Evolutionary conservation across 2,329 filamentous ascomycete species (phyloP), one percentile per base, ranked within the genome.

Genomic region (Aureobasidium sp.): DNA sequence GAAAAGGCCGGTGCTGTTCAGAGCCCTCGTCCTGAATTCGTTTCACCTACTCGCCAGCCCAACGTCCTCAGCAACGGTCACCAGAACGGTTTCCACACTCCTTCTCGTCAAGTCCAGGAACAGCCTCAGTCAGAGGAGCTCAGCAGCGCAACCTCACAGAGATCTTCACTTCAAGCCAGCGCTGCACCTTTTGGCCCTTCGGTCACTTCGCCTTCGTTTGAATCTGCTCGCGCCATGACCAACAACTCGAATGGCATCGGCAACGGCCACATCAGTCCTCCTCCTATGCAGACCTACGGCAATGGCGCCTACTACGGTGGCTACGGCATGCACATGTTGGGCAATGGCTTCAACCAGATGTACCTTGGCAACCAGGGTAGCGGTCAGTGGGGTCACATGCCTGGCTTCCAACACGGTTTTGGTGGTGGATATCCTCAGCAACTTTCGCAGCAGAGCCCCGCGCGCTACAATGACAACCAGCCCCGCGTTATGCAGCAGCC

Each of bases 121-220:
- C 70, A 71, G 29, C 72, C 70, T 61, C 77, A 80, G 42, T 73
- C 74, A 36, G 79, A 84, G 62, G 79, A 80, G 37, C 71, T 72
- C 46, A 74, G 70, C 63, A 73, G 75, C 68, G 78, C 76, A 61
- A 87, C 81, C 68, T 84, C 84, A 68, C 82, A 88, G 64, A 83
- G 87, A 63, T 90, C 90, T 50, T 85, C 84, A 50, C 80, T 97
- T 41, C 92, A 97, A 69, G 88, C 87, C 51, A 92, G 83, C 72
- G 90, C 90, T 61, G 80, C 88, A 50, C 83, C 91, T 0, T 97
- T 96, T 71, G 90, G 89, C 8, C 87, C 90, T 12, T 76, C 83
- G 34, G 73, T 82, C 36, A 78, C 78, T 15, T 72, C 68, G 26
- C 64, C 70, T 47, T 62, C 69, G 27, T 52, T 17, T 12, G 52